A percentile compares a stretch with the other conserved stretches of the same genome.
Conservation (phyloP, 495 filamentous ascomycete genomes). For the Penicillium paradoxum region DNA sequence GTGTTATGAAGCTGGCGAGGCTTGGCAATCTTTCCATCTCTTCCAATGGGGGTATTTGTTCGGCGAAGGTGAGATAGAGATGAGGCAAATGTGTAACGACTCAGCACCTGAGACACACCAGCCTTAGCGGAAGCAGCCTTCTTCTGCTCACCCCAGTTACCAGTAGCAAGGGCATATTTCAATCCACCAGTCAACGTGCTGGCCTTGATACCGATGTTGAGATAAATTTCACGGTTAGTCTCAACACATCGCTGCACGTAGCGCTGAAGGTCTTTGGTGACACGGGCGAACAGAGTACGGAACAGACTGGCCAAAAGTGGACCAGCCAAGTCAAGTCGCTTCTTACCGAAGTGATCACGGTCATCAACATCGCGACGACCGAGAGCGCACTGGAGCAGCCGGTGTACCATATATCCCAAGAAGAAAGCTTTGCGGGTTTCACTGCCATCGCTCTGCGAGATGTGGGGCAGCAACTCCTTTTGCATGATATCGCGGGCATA, state of each 20-base stretch:
- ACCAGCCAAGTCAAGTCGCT: constrained; percentile 91
- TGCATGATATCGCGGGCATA: constrained; percentile 92
- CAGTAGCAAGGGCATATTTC: constrained; percentile 96
- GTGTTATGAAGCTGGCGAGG: constrained; percentile 97
- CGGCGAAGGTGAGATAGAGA: constrained; percentile 92
- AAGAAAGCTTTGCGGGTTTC: constrained; percentile 98
- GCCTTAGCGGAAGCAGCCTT: constrained; percentile 91
- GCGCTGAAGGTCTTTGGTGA: constrained; percentile 81
- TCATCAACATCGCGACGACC: constrained; percentile 91
- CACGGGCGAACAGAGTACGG: constrained; percentile 75
- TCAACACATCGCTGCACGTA: constrained; percentile 92
- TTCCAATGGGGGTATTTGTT: constrained; percentile 95
- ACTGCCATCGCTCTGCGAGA: constrained; percentile 92
- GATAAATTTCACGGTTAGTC: constrained; percentile 76
- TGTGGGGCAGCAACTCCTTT: constrained; percentile 94
- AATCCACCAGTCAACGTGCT: constrained; percentile 85
- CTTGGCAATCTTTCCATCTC: constrained; percentile 97
- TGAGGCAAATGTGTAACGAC: constrained; percentile 95
- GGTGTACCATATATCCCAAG: constrained; percentile 97
- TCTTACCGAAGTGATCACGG: constrained; percentile 98
- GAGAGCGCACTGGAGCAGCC: constrained; percentile 83
- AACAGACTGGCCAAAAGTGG: constrained; percentile 92
- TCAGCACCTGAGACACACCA: constrained; percentile 96
- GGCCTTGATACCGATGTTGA: constrained; percentile 86
- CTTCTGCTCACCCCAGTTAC: constrained; percentile 99